Evolutionary conservation across 2,329 filamentous ascomycete genomes (phyloP), one percentile per base, ranked within the genome.

Genomic region (Venturia nashicola): DNA sequence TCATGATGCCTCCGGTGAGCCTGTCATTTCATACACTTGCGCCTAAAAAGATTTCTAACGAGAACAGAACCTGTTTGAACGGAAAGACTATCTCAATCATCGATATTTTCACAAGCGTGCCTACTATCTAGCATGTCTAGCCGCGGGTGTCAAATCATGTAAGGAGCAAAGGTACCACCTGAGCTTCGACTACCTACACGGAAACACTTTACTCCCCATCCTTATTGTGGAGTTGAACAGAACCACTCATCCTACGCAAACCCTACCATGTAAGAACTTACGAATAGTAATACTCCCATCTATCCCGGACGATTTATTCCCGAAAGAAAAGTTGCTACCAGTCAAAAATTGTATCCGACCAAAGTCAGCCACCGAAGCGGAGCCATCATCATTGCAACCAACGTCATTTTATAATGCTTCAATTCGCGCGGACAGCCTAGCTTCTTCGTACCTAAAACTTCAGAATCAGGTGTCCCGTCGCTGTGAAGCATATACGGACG

Each of bases 71-170:
- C 76, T 96, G 14, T 92, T 97, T 70, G 91, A 96, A 71, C 90
- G 95, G 55, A 97, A 97, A 76, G 94, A 99, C 75, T 97, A 93
- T 73, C 81, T 92, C 61, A 91, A 96, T 73, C 83, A 94, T 78
- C 85, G 94, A 66, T 97, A 96, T 76, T 96, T 97, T 72, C 92
- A 97, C 77, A 95, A 96, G 71, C 82, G 92, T 67, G 89, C 94
- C 14, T 97, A 93, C 75, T 97, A 95, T 72, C 78, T 97, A 61
- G 90, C 92, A 42, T 90, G 89, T 67, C 78, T 97, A 64, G 86
- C 91, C 16, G 85, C 84, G 39, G 85, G 83, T 5, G 78, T 97
- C 62, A 84, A 85, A 67, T 78, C 82, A 44, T 76, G 82, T 3
- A 75, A 86, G 57, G 77, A 77, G 4, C 74, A 81, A 18, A 76